Evolutionary conservation across 495 filamentous ascomycete genomes (phyloP), one percentile per base, ranked within the genome.

Genomic region (Aspergillus indologenus): DNA sequence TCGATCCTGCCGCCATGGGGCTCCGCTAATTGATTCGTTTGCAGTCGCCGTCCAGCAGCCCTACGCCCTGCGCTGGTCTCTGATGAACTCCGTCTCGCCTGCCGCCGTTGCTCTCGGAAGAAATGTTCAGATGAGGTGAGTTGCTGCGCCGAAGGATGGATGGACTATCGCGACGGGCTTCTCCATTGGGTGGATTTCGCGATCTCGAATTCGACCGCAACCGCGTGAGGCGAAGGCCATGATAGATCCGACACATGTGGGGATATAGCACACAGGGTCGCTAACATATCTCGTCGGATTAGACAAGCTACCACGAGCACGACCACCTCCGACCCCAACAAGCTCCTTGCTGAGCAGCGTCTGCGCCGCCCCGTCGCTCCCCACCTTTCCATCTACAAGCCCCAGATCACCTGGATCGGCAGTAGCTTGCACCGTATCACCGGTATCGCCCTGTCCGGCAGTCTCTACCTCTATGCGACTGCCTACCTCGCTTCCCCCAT

Each of bases 371-470:
- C 94, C 64, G 82, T 95, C 59, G 80, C 91, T 42, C 94, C 94
- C 45, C 93, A 99, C 71, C 85, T 99, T 54, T 66, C 74, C 59
- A 92, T 96, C 83, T 99, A 98, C 84, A 80, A 84, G 63, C 87
- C 88, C 60, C 88, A 90, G 76, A 87, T 98, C 68, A 92, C 92
- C 55, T 96, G 89, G 89, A 86, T 88, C 69, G 74, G 78, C 45
- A 90, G 86, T 56, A 75, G 68, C 54, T 77, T 89, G 73, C 87
- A 90, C 81, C 90, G 94, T 65, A 82, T 98, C 78, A 92, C 90
- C 17, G 94, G 91, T 59, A 63, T 79, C 60, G 67, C 79, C 57
- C 77, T 97, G 63, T 87, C 85, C 65, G 88, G 88, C 56, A 76
- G 78, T 23, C 79, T 96, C 54, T 99, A 99, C 84, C 66, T 87